Conservation (phyloP, 2,329 filamentous ascomycete species). For the Aspergillus brunneoviolaceus region DNA sequence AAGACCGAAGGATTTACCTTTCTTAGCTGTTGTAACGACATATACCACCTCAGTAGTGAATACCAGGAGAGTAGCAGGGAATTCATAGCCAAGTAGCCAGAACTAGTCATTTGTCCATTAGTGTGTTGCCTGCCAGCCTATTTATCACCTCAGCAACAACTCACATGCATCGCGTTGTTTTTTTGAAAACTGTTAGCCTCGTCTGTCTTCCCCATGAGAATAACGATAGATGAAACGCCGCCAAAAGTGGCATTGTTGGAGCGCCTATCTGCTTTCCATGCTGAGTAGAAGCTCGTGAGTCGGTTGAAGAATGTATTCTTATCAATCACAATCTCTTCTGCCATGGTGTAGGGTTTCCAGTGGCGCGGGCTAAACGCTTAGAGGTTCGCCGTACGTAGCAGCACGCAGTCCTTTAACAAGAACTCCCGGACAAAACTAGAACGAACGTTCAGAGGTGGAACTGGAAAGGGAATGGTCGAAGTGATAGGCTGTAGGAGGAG, state of each 20-base stretch:
- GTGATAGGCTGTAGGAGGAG: not conserved
- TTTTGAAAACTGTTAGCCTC: conserved; percentile 87
- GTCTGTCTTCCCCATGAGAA: conserved; percentile 93
- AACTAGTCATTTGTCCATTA: conserved; percentile 60
- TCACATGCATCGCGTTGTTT: conserved; percentile 92
- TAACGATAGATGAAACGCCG: conserved; percentile 80
- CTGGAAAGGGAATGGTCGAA: too few relatives aligned
- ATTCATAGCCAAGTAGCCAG: conserved; percentile 98
- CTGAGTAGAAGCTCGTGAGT: conserved; percentile 77
- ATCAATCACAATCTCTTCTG: conserved; percentile 91
- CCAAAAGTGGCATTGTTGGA: conserved; percentile 80
- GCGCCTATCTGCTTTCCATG: conserved; percentile 97
- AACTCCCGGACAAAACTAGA: not conserved
- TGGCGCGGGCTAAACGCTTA: conserved; percentile 6
- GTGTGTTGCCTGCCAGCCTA: not conserved
- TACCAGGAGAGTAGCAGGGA: conserved; percentile 91
- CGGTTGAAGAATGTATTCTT: conserved; percentile 91
- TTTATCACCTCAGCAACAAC: conserved; percentile 35
- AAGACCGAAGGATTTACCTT: conserved; percentile 61
- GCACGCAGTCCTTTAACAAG: not conserved
- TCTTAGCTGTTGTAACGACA: conserved; percentile 94
- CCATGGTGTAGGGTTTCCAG: conserved; percentile 47
- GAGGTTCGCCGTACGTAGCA: not conserved
- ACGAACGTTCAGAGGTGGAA: too few relatives aligned
- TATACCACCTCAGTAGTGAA: conserved; percentile 86